Percentiles rank a stretch among this genome's conserved stretches.
These are phyloP conservation scores for Botrytis elliptica DNA, from an alignment of 2,329 filamentous ascomycete genomes.

Conservation along the genomic window DNA sequence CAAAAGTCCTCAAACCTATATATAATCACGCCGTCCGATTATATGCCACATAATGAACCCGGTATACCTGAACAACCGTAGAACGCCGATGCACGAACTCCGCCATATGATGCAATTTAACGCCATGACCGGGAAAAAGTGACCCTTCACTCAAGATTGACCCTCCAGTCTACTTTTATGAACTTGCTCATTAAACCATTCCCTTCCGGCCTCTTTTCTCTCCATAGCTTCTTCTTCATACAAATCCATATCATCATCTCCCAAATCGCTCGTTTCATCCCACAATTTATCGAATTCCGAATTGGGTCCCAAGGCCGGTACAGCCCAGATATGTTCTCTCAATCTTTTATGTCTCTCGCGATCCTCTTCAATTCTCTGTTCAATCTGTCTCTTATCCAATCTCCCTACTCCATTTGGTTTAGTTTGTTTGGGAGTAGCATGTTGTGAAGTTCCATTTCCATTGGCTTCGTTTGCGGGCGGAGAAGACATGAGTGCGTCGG, in stretches of 20 bases:
- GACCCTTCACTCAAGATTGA: background rate
- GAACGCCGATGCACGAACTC: background rate
- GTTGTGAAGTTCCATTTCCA: constrained; percentile 28
- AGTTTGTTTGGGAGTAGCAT: constrained; percentile 13
- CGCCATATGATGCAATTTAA: background rate
- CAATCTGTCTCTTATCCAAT: constrained; percentile 83
- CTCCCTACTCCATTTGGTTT: constrained; percentile 35
- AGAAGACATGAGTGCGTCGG: constrained; percentile 24
- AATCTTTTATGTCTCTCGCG: constrained; percentile 89
- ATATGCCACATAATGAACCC: background rate
- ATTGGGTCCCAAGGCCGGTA: constrained; percentile 53
- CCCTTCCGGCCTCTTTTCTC: constrained; percentile 28
- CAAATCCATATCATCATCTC: constrained; percentile 79
- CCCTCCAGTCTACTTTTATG: background rate
- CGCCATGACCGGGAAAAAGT: background rate
- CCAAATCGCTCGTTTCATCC: constrained; percentile 84
- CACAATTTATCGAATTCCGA: constrained; percentile 75
- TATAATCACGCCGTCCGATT: background rate
- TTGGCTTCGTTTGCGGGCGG: constrained; percentile 24
- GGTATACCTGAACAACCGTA: background rate
- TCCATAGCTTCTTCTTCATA: constrained; percentile 67
- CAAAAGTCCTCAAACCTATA: background rate
- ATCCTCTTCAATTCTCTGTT: constrained; percentile 96
- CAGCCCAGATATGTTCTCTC: constrained; percentile 90
- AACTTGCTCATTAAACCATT: constrained; percentile 35